These are phyloP conservation scores for Cutaneotrichosporon cyanovorans DNA, from an alignment of 1,284 basidiomycete species.

Conservation along the genomic window DNA sequence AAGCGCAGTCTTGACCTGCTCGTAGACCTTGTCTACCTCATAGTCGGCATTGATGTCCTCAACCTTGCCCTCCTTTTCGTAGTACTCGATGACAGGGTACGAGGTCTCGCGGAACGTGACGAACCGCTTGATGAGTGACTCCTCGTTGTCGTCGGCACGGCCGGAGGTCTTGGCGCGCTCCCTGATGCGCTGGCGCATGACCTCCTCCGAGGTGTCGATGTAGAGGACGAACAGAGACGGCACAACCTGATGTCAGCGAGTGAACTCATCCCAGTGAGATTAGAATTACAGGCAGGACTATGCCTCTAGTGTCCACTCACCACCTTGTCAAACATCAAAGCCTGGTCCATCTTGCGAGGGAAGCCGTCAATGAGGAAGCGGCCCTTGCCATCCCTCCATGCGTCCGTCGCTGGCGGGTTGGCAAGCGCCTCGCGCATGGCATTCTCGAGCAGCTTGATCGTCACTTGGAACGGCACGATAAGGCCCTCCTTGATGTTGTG, in stretches of 20 bases:
- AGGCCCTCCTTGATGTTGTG: conserved; percentile 85
- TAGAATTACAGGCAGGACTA: no score
- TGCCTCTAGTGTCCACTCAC: no score
- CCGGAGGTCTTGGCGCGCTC: conserved; percentile 91
- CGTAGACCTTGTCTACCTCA: conserved; percentile 66
- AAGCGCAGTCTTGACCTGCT: conserved; percentile 55
- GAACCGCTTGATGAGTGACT: conserved; percentile 96
- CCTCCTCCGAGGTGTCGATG: conserved; percentile 80
- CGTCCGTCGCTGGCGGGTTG: conserved; percentile 28
- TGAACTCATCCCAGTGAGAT: no score
- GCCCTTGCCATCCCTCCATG: conserved; percentile 65
- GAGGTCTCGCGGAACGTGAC: conserved; percentile 78
- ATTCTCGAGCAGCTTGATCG: conserved; percentile 88
- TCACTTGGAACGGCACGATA: conserved; percentile 96
- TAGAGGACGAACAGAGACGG: conserved; percentile 72
- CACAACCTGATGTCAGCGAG: conserved; percentile 61
- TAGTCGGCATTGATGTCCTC: conserved; percentile 71
- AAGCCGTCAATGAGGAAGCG: conserved; percentile 97
- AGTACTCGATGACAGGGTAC: conserved; percentile 94
- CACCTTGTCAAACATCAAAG: conserved; percentile 79
- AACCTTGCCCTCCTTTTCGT: conserved; percentile 64
- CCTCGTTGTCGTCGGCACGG: conserved; percentile 88
- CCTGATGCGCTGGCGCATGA: conserved; percentile 77
- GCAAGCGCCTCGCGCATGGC: conserved; percentile 69
- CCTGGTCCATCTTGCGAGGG: conserved; percentile 98